These are phyloP conservation scores for Wallacemonas sp. DNA, from an alignment of 208 protist species.

Conservation along the genomic window DNA sequence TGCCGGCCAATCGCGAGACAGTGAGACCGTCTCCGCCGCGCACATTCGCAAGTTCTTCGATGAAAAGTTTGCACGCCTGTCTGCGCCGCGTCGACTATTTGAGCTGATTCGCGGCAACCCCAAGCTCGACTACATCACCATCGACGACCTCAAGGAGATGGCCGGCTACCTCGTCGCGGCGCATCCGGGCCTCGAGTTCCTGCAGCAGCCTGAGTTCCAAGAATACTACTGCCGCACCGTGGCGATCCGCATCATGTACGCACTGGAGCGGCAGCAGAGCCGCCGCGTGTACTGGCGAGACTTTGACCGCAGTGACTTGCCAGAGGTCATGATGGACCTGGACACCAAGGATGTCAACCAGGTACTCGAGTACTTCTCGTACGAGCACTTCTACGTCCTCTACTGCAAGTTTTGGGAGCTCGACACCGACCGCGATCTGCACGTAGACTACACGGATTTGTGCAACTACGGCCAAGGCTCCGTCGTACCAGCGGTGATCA, in stretches of 20 bases:
- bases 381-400: constrained; percentile 99
- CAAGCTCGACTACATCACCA: constrained; percentile 54
- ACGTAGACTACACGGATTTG: constrained; percentile 89
- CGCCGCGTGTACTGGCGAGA: constrained; percentile 80
- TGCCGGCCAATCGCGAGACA: constrained; percentile 24
- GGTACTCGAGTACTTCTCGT: constrained; percentile 95
- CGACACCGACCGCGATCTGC: constrained; percentile 94
- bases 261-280: constrained; percentile 80
- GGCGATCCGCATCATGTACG: constrained; percentile 95
- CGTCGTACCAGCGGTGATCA: constrained; percentile 71
- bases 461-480: constrained; percentile 82
- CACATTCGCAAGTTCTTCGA: constrained; percentile 65
- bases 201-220: constrained; percentile 96
- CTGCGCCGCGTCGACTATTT: constrained; percentile 72
- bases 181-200: constrained; percentile 94
- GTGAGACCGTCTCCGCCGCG: constrained; percentile 43
- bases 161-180: constrained; percentile 72
- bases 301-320: constrained; percentile 85
- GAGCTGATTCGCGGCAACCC: constrained; percentile 67
- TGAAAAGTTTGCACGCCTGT: constrained; percentile 50
- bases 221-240: constrained; percentile 95
- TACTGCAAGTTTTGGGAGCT: constrained; percentile 99
- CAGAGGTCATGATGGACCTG: constrained; percentile 77
- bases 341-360: constrained; percentile 90
- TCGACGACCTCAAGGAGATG: constrained; percentile 68